Base-by-base conservation (phyloP, 768 basidiomycete genomes). In the Pleurotus pulmonarius region DNA sequence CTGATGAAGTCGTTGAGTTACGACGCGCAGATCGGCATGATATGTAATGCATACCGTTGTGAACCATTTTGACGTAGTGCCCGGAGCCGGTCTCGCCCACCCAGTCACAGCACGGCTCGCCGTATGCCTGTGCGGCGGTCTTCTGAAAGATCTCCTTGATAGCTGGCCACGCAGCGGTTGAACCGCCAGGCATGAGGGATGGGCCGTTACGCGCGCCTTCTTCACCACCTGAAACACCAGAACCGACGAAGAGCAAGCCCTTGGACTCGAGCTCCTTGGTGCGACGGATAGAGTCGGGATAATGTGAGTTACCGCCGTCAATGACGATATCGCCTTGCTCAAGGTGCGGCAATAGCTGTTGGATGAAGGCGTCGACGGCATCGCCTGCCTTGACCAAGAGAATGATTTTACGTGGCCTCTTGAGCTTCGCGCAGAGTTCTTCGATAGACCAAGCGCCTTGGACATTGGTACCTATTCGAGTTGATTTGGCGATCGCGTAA, bases 21-120 rank as follows among this genome's bases (percentile, higher is more conserved):
- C 16, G 7, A 37, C 37, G 38, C 15, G 37, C 55, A 57, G 46
- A 56, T 40, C 39, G 12, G 52, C 5, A 49, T 39, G 41, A 64
- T 57, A 58, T 66, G 29, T 9, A 34, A 34, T 34, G 9, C 29
- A 11, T 71, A 88, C 92, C 92, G 58, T 94, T 93, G 79, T 99
- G 96, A 60, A 99, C 96, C 96, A 99, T 98, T 82, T 99, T 99
- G 74, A 99, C 96, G 73, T 98, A 99, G 80, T 98, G 96, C 26
- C 94, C 95, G 47, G 92, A 80, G 58, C 94, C 97, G 59, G 87
- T 88, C 74, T 95, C 91, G 46, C 97, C 97, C 65, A 99, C 96
- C 97, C 97, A 99, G 77, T 99, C 97, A 71, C 96, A 98, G 81
- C 97, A 99, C 29, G 97, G 97, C 64, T 92, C 92, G 60, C 94